phyloP scores from a whole-genome alignment of 1,139 yeast species.

The Suhomyces panamericanus region DNA sequence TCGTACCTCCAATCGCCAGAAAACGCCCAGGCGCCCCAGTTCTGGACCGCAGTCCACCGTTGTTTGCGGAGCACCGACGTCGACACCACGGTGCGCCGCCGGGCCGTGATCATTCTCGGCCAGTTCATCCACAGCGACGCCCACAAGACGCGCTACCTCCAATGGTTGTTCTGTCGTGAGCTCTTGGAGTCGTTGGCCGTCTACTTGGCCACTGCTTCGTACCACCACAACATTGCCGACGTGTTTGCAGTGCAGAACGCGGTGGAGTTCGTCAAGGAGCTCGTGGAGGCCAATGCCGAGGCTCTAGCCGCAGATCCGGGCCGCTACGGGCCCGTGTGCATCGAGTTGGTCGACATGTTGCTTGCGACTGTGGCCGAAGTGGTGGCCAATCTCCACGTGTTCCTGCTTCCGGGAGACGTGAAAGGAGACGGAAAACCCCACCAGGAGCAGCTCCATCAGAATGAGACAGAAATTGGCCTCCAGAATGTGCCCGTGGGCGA shows the following conservation, averaged over 20 bases:
- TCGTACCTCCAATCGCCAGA: slow-evolving; percentile 16
- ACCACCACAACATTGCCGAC: slow-evolving; percentile 1
- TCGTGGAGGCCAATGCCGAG: slow-evolving; percentile 6
- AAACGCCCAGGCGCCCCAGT: slow-evolving; percentile 12
- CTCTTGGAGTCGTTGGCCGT: slow-evolving; percentile 10
- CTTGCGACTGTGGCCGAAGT: neutral
- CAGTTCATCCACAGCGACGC: slow-evolving; percentile 39
- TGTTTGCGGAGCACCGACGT: slow-evolving; percentile 2
- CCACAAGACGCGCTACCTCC: slow-evolving; percentile 17
- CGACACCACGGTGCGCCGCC: slow-evolving; percentile 4
- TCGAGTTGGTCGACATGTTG: slow-evolving; percentile 5
- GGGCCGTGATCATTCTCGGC: slow-evolving; percentile 28
- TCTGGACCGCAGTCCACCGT: slow-evolving; percentile 22
- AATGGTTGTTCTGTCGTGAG: slow-evolving; percentile 17
- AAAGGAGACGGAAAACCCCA: neutral
- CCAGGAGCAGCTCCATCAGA: neutral
- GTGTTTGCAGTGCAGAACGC: slow-evolving; percentile 6
- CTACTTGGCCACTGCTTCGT: slow-evolving; percentile 4
- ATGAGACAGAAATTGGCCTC: too few relatives aligned
- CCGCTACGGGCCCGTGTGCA: slow-evolving; percentile 1
- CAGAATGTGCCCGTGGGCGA: too few relatives aligned
- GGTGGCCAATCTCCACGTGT: slow-evolving; percentile 1
- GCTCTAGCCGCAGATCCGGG: neutral
- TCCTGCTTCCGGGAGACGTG: neutral
- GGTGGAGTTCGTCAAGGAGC: slow-evolving; percentile 12